phyloP scores from a whole-genome alignment of 345 rosid species.

The Xanthoceras sorbifolium region DNA sequence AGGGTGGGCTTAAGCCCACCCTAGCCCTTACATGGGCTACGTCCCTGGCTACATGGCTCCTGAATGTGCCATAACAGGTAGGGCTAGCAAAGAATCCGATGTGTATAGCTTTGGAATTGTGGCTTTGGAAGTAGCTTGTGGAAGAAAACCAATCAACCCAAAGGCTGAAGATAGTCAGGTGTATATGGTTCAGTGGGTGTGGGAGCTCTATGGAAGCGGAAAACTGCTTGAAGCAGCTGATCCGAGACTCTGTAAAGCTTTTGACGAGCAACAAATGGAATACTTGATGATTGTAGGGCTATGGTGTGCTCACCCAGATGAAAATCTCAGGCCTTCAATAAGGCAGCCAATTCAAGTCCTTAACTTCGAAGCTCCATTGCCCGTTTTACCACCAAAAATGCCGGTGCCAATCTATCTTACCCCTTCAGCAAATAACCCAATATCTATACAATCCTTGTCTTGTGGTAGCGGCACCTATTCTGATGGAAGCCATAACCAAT shows the following conservation, averaged over 20 bases:
- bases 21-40: no score
- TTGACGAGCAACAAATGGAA: slow-evolving; percentile 4
- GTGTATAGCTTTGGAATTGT: slow-evolving; percentile 26
- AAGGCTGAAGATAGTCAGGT: background rate
- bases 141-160: slow-evolving; percentile 11
- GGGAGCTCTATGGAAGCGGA: slow-evolving; percentile 9
- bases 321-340: slow-evolving; percentile 21
- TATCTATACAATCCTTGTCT: background rate
- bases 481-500: slow-evolving; percentile 4
- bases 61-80: slow-evolving; percentile 7
- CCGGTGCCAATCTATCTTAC: slow-evolving; percentile 9
- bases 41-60: slow-evolving; percentile 32
- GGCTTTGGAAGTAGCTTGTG: slow-evolving; percentile 23
- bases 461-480: background rate
- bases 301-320: slow-evolving; percentile 25
- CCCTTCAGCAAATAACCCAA: background rate
- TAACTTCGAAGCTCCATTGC: slow-evolving; percentile 14
- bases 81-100: slow-evolving; percentile 27
- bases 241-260: background rate
- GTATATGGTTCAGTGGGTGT: slow-evolving; percentile 10
- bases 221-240: slow-evolving; percentile 9
- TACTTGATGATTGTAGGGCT: slow-evolving; percentile 16
- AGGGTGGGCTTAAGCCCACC: no score
- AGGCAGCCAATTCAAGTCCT: slow-evolving; percentile 17
- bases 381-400: slow-evolving; percentile 7